Evolutionary conservation across 371 early-diverging fungal genomes (phyloP), one percentile per base, ranked within the genome.

Genomic region (Blyttiomyces sp.): DNA sequence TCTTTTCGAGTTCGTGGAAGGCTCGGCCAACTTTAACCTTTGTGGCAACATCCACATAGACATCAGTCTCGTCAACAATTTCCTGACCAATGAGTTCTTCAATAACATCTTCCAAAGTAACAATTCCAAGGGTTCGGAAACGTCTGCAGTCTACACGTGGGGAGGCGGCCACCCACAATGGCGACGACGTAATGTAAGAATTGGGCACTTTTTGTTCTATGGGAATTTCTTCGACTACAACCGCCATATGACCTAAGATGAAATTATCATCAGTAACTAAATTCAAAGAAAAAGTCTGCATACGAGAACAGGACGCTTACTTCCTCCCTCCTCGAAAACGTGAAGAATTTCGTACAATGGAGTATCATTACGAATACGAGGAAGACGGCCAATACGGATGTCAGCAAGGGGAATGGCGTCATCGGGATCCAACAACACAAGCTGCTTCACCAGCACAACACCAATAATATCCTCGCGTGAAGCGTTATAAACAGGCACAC

Each of bases 91-190:
- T 88, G n/a, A 96, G 73, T 74, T 95, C 96, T 72, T 97, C 96
- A 62, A 97, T 92, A 11, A 97, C 92, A 70, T 97, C 98, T 67
- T 97, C 98, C 31, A 96, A 73, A 0, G 98, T 97, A 44, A 97
- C 88, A 7, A 96, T 90, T 6, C 98, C 98, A n/a, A 96, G 68
- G 3, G 69, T 59, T 7, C n/a, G 19, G 46, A 60, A 59, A 6
- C 66, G 49, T 21, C 55, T 51, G 11, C 36, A 56, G 16, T 7
- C 43, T 17, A 48, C 36, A n/a, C 3, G 27, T 19, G 64, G 4
- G 64, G 58, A 9, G 49, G 39, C 51, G 16, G 59, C n/a, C 28
- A 66, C 45, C 66, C 66, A 66, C 4, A 61, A 56, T 5, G 64
- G 70, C 24, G 61, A 57, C 19, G 52, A 58, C 6, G 65, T 59